Base-by-base conservation (phyloP, 208 protist genomes). In the Wallacemonas sp. region DNA sequence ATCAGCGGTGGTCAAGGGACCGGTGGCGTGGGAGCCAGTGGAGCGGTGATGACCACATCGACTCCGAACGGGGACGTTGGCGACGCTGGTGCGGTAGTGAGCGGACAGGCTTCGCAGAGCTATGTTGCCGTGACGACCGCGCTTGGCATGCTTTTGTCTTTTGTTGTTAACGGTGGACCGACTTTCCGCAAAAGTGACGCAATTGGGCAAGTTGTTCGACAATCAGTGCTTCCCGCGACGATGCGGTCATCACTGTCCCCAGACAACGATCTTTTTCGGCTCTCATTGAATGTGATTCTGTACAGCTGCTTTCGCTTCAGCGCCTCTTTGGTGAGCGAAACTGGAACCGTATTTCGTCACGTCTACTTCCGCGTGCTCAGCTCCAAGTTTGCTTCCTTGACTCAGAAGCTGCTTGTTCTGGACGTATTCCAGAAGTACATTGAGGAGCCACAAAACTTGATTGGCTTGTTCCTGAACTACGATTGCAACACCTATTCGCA, bases 401-500 rank as follows among this genome's bases (percentile, higher is more conserved):
- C 82, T 44, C 94, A 98, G 47, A 98, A 98, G 70, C 64, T 82
- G 17, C 69, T 98, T 17, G 89, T 98, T 9, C 68, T 98, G 14
- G 90, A 97, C 46, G 91, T 78, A 6, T 85, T 98, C 23, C 71
- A 70, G 26, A 80, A 81, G 21, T 93, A 97, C 73, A 97, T 93
- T 67, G 90, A 97, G 67, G 89, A 98, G 71, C 94, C 96, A 46
- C 94, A 98, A 70, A 88, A 93, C 23, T 68, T 99, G n/a, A 76
- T 98, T 0, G 90, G 96, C 55, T 83, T 99, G 16, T 99, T 98
- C 67, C 68, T 99, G 44, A 99, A 99, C 83, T 99, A 99, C 81
- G 98, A 99, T 74, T 99, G 98, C 74, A 97, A 99, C 75, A 80
- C 97, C 2, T 73, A 92, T 48, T 86, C 84, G n/a, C 84, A 90